These are phyloP conservation scores for Solanum paucissectum DNA, from an alignment of 257 asterid genomes.

Conservation along the genomic window DNA sequence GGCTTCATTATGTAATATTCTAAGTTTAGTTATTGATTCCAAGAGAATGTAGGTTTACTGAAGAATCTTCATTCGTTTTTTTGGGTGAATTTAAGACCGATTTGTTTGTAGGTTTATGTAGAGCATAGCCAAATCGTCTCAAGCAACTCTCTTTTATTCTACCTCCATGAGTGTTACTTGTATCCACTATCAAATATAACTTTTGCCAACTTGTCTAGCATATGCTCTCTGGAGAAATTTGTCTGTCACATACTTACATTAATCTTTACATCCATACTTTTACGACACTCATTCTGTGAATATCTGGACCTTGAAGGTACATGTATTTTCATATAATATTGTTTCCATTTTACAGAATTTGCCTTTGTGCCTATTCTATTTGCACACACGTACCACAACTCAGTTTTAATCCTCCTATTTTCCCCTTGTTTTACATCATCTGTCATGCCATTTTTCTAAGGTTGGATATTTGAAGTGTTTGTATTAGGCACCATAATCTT, in stretches of 20 bases:
- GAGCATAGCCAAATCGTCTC: not conserved
- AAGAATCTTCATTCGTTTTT: not conserved
- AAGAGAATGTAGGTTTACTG: not conserved
- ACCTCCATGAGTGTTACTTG: not conserved
- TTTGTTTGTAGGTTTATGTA: not conserved
- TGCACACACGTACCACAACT: not conserved
- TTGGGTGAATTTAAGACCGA: not conserved
- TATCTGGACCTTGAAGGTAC: not conserved
- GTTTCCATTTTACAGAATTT: not conserved
- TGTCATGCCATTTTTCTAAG: not conserved
- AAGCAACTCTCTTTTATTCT: not conserved
- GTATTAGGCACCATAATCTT: not conserved
- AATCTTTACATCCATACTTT: not conserved
- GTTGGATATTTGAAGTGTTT: not conserved
- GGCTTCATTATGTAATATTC: not conserved
- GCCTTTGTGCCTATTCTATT: not conserved
- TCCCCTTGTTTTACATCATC: not conserved
- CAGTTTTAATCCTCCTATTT: not conserved
- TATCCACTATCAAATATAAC: not conserved
- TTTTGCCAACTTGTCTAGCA: not conserved
- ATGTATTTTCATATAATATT: not conserved
- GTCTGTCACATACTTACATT: not conserved
- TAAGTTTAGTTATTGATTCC: not conserved
- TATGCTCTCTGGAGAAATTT: not conserved
- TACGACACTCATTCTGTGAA: not conserved